A percentile compares a stretch with the other conserved stretches of the same genome.
Conservation (phyloP, 345 rosid species). For the Gossypium longicalyx region DNA sequence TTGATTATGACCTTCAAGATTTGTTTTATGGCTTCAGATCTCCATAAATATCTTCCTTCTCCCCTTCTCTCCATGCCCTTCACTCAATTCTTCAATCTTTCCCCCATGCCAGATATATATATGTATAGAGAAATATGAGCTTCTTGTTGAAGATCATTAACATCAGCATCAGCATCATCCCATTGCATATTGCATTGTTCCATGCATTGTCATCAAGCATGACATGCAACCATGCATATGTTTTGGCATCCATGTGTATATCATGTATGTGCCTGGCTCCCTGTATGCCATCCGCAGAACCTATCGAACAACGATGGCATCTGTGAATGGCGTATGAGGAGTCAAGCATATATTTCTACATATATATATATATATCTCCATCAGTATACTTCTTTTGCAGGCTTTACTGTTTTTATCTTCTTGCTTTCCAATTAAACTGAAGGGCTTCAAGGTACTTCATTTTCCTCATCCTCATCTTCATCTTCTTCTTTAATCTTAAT, state of each 20-base stretch:
- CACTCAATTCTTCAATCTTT: not conserved
- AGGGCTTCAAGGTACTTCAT: not conserved
- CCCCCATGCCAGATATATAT: not conserved
- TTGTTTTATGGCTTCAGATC: slow-evolving; percentile 9
- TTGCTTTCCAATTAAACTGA: not conserved
- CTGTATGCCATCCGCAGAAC: slow-evolving; percentile 90
- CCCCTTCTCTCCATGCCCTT: not conserved
- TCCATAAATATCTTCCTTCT: slow-evolving; percentile 17
- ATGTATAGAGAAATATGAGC: not conserved
- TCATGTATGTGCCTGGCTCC: slow-evolving; percentile 80
- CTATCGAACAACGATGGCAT: slow-evolving; percentile 55
- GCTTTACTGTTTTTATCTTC: not conserved
- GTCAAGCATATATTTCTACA: slow-evolving; percentile 58
- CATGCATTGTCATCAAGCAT: not conserved
- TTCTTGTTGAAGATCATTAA: too few relatives aligned
- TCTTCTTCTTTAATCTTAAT: not conserved
- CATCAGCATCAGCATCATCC: not conserved
- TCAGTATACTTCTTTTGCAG: slow-evolving; percentile 7
- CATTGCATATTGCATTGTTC: not conserved
- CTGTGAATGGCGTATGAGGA: slow-evolving; percentile 95
- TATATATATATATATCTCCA: not conserved
- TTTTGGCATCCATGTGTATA: slow-evolving; percentile 12
- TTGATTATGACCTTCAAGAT: slow-evolving; percentile 26
- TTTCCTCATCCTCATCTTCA: not conserved
- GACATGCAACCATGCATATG: slow-evolving; percentile 12